Evolutionary conservation across 441 rosid species (phyloP).

Genomic region (Breynia disticha): DNA sequence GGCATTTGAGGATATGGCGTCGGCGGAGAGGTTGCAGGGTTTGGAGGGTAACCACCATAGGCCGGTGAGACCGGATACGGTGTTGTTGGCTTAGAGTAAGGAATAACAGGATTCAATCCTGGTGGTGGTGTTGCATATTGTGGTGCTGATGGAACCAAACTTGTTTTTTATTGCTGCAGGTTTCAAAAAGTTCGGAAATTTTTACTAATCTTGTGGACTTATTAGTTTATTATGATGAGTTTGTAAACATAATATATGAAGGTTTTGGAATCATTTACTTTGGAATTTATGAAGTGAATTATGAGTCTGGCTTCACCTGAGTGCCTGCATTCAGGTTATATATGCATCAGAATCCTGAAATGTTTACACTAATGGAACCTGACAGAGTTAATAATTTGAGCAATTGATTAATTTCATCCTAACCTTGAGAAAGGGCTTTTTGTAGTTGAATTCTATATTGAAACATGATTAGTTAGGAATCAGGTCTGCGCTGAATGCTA

Average conservation of each 20-base stretch:
- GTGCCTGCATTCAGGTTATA: constrained; percentile 20
- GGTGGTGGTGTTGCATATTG: too few relatives aligned
- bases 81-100: constrained; percentile 4
- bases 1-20: constrained; percentile 7
- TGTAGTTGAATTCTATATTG: constrained; percentile 33
- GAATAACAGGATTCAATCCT: constrained; percentile 7
- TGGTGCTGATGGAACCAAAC: too few relatives aligned
- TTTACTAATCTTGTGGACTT: neutral
- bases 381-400: neutral
- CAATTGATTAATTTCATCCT: constrained; percentile 22
- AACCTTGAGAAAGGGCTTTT: constrained; percentile 45
- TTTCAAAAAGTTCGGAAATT: neutral
- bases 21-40: constrained; percentile 9
- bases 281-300: constrained; percentile 20
- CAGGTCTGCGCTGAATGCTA: too few relatives aligned
- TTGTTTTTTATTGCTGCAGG: too few relatives aligned
- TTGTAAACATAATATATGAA: neutral
- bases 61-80: constrained; percentile 3
- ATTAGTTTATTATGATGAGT: neutral
- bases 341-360: constrained; percentile 1
- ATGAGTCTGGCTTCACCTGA: constrained; percentile 40
- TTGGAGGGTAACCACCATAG: constrained; percentile 15
- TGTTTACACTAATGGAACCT: neutral
- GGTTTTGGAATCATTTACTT: constrained; percentile 12
- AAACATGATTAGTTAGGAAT: neutral